Evolutionary conservation across 345 rosid species (phyloP).

Genomic region (Eucalyptus erythrocorys): DNA sequence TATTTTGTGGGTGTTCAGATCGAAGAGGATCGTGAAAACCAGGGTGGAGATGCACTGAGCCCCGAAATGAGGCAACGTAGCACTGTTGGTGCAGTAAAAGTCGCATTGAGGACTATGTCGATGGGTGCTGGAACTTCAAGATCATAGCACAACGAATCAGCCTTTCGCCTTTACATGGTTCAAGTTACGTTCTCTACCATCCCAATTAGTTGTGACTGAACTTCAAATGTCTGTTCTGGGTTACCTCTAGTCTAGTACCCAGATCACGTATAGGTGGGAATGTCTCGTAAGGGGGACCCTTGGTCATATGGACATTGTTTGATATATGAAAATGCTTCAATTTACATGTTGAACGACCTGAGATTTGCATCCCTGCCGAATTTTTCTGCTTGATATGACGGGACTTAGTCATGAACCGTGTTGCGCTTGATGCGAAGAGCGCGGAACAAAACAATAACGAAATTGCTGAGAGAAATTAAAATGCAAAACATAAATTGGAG

Average conservation of each 20-base stretch:
- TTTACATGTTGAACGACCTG: neutral
- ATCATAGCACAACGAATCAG: neutral
- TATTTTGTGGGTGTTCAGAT: conserved; percentile 69
- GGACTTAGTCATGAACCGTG: neutral
- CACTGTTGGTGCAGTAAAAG: conserved; percentile 73
- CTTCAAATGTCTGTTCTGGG: neutral
- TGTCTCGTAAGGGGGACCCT: neutral
- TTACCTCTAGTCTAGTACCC: neutral
- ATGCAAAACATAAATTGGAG: neutral
- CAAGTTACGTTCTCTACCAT: neutral
- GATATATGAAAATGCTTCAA: neutral
- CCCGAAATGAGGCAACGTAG: conserved; percentile 71
- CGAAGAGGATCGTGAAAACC: conserved; percentile 36
- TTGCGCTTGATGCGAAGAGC: neutral
- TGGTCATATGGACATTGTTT: neutral
- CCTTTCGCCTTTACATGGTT: neutral
- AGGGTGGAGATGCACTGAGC: conserved; percentile 35
- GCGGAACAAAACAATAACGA: neutral
- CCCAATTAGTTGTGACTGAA: neutral
- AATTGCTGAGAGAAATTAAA: neutral
- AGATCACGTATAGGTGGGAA: neutral
- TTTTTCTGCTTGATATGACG: neutral
- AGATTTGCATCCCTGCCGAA: neutral
- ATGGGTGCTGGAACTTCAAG: conserved; percentile 35
- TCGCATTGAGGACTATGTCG: conserved; percentile 69